Conservation (phyloP, 345 rosid species). For the Noccaea caerulescens region DNA sequence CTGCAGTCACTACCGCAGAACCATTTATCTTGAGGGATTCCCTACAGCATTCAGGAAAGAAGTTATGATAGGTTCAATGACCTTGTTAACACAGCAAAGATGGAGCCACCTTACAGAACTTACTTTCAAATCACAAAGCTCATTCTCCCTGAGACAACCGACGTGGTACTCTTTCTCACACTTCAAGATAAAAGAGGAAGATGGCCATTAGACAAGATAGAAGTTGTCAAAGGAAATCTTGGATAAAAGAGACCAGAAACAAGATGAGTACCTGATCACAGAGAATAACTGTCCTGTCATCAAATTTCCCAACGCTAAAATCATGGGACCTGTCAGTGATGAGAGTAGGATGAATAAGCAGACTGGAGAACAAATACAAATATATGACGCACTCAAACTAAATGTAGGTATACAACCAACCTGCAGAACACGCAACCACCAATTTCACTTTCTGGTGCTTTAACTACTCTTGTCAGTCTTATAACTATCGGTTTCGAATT, state of each 20-base stretch:
- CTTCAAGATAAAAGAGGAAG: constrained; percentile 45
- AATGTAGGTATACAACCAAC: constrained; percentile 44
- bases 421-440: constrained; percentile 95
- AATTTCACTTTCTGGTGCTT: constrained; percentile 67
- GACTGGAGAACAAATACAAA: neutral
- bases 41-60: constrained; percentile 31
- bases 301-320: constrained; percentile 62
- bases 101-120: constrained; percentile 9
- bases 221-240: neutral
- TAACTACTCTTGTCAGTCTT: constrained; percentile 64
- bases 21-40: constrained; percentile 59
- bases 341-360: constrained; percentile 3
- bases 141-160: constrained; percentile 76
- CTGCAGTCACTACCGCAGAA: constrained; percentile 80
- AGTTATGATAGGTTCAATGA: constrained; percentile 13
- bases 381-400: constrained; percentile 3
- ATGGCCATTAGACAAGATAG: constrained; percentile 20
- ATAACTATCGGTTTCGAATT: constrained; percentile 56
- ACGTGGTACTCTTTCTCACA: constrained; percentile 94
- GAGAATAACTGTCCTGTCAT: constrained; percentile 80
- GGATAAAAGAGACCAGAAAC: constrained; percentile 19
- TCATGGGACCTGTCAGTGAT: constrained; percentile 63
- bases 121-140: constrained; percentile 72
- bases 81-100: neutral
- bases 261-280: constrained; percentile 79